Evolutionary conservation across 352 stramenopile species (phyloP).

Genomic region (Phytopythium vexans): DNA sequence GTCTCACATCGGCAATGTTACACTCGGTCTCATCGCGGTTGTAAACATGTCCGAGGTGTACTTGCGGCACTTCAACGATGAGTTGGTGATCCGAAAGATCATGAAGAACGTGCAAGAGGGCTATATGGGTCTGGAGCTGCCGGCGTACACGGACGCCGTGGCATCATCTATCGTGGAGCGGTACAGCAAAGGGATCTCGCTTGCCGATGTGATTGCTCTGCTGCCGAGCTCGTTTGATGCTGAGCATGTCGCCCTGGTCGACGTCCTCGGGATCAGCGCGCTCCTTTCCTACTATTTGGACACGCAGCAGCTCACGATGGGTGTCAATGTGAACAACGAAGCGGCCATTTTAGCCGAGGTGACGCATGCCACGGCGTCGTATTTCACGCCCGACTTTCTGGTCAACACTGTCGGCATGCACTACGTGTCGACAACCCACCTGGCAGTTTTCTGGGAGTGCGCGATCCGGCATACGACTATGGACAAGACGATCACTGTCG

Average conservation of each 20-base stretch:
- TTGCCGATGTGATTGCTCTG: slow-evolving; percentile 15
- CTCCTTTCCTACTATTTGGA: slow-evolving; percentile 21
- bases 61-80: no score
- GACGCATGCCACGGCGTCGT: slow-evolving; percentile 20
- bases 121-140: slow-evolving; percentile 14
- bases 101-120: slow-evolving; percentile 32
- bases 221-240: slow-evolving; percentile 19
- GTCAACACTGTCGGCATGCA: slow-evolving; percentile 33
- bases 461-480: slow-evolving; percentile 36
- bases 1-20: slow-evolving; percentile 17
- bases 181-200: slow-evolving; percentile 24
- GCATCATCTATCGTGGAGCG: slow-evolving; percentile 19
- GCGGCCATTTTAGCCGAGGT: slow-evolving; percentile 36
- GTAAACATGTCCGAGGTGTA: no score
- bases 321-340: slow-evolving; percentile 33
- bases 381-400: slow-evolving; percentile 30
- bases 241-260: slow-evolving; percentile 23
- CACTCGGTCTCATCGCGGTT: no score
- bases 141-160: slow-evolving; percentile 19
- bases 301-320: slow-evolving; percentile 31
- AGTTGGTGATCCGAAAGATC: no score
- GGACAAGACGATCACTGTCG: slow-evolving; percentile 23
- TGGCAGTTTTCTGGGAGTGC: slow-evolving; percentile 44
- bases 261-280: slow-evolving; percentile 20
- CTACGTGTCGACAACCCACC: slow-evolving; percentile 22